Conservation (phyloP, 176 grass and related monocot species). For the Oryza australiensis region DNA sequence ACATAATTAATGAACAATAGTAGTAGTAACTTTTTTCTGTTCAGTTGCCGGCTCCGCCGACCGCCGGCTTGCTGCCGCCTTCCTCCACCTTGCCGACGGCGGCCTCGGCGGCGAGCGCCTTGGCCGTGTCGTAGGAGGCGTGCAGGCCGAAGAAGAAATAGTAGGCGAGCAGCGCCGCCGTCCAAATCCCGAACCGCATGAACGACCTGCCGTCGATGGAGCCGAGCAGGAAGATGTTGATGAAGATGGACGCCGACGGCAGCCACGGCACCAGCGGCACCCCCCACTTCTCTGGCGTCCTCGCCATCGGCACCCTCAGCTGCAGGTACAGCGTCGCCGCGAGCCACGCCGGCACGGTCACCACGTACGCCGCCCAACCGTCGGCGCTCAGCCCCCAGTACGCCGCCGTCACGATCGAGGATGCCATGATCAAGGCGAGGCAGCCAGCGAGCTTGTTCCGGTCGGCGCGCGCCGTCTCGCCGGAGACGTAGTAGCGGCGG, state of each 20-base stretch:
- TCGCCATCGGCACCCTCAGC: slow-evolving; percentile 47
- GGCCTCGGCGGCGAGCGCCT: slow-evolving; percentile 7
- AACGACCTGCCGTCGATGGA: slow-evolving; percentile 86
- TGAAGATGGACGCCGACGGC: slow-evolving; percentile 64
- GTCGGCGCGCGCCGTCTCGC: slow-evolving; percentile 37
- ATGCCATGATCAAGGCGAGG: slow-evolving; percentile 35
- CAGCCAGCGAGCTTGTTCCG: slow-evolving; percentile 37
- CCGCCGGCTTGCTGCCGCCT: background rate
- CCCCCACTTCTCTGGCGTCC: slow-evolving; percentile 55
- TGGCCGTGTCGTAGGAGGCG: slow-evolving; percentile 35
- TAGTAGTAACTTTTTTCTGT: background rate
- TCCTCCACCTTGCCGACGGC: slow-evolving; percentile 26
- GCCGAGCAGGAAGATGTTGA: slow-evolving; percentile 87
- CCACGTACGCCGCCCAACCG: slow-evolving; percentile 44
- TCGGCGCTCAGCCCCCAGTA: slow-evolving; percentile 28
- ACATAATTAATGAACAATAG: background rate
- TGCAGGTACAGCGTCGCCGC: slow-evolving; percentile 33
- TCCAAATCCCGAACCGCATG: slow-evolving; percentile 76
- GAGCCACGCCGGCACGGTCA: slow-evolving; percentile 46
- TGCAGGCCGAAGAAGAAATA: slow-evolving; percentile 78
- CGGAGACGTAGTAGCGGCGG: slow-evolving; percentile 53
- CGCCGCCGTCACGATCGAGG: slow-evolving; percentile 34
- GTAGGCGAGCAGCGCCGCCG: slow-evolving; percentile 58
- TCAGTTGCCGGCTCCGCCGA: background rate
- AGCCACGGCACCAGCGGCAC: slow-evolving; percentile 74